phyloP scores from a whole-genome alignment of 805 yeast species.

The Scheffersomyces ergatensis region DNA sequence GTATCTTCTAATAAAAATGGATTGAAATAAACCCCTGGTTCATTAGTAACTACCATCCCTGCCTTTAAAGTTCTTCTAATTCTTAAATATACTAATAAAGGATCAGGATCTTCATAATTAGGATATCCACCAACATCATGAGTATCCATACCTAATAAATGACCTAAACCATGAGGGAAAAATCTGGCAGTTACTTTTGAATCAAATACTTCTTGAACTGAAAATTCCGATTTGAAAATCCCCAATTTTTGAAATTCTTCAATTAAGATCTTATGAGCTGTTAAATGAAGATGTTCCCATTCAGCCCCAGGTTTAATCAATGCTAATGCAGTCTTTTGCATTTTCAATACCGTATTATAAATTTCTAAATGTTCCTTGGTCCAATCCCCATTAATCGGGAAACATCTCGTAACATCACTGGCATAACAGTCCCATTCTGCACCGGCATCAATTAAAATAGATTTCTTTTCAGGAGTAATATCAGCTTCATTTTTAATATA shows the following conservation, averaged over 20 bases:
- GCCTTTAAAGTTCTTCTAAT: slow-evolving; percentile 67
- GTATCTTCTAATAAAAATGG: slow-evolving; percentile 72
- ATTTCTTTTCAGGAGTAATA: slow-evolving; percentile 48
- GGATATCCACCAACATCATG: slow-evolving; percentile 94
- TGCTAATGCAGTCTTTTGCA: slow-evolving; percentile 76
- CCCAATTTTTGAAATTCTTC: slow-evolving; percentile 71
- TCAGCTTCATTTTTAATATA: slow-evolving; percentile 74
- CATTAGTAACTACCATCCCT: slow-evolving; percentile 90
- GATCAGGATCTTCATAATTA: slow-evolving; percentile 80
- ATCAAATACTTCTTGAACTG: slow-evolving; percentile 64
- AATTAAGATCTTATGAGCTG: slow-evolving; percentile 77
- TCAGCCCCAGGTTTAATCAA: slow-evolving; percentile 73
- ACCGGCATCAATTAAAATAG: slow-evolving; percentile 91
- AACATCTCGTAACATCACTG: slow-evolving; percentile 90
- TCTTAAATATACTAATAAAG: slow-evolving; percentile 73
- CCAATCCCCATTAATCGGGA: slow-evolving; percentile 91
- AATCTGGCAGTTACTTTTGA: slow-evolving; percentile 74
- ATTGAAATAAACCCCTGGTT: slow-evolving; percentile 92
- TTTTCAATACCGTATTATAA: slow-evolving; percentile 73
- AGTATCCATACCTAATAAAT: slow-evolving; percentile 88
- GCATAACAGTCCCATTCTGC: slow-evolving; percentile 96
- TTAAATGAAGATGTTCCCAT: slow-evolving; percentile 84
- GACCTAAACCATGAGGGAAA: slow-evolving; percentile 96
- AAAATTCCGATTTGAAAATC: slow-evolving; percentile 56
- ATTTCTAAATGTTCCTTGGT: slow-evolving; percentile 81